Evolutionary conservation across 345 rosid genomes (phyloP), one percentile per base, ranked within the genome.

Genomic region (Salix viminalis): DNA sequence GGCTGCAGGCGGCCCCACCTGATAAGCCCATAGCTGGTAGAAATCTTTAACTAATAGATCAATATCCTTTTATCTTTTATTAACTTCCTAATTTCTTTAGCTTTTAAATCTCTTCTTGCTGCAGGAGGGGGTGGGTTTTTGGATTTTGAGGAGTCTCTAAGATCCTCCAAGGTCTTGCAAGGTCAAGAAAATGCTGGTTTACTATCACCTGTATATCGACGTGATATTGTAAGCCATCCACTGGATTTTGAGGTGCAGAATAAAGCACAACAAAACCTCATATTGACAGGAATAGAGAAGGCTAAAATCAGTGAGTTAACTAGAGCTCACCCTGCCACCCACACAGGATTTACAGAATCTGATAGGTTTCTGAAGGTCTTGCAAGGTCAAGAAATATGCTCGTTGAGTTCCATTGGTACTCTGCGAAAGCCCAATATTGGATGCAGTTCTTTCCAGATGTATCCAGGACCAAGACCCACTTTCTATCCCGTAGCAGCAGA

Each of bases 121-220:
- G 87, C 87, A 79, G 89, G 85, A 77, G 83, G 88, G 81, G 86
- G 86, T 75, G 76, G 89, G 72, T 79, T 85, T 86, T 78, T 88
- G 87, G 97, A 90, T 96, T 92, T 91, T 82, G 92, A 91, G 92
- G 98, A 86, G 78, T 91, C 94, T 26, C 66, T 88, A 64, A 84
- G 92, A 87, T 90, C 95, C 94, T 94, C 97, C 85, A 91, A 94
- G 98, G 97, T 94, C 97, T 94, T 94, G 97, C 98, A 92, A 92
- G 98, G 98, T 94, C 98, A 94, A 94, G 98, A 94, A 94, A 94
- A 91, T 86, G 70, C 81, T 80, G 89, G 90, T 90, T 94, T 88
- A 41, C 84, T 85, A 60, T 90, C 95, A 77, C 84, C 97, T 79
- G 50, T 89, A 56, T 87, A 83, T n/a, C 87, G 95, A 28, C 62